Evolutionary conservation across 257 asterid species (phyloP).

Genomic region (Oldenlandia corymbosa): DNA sequence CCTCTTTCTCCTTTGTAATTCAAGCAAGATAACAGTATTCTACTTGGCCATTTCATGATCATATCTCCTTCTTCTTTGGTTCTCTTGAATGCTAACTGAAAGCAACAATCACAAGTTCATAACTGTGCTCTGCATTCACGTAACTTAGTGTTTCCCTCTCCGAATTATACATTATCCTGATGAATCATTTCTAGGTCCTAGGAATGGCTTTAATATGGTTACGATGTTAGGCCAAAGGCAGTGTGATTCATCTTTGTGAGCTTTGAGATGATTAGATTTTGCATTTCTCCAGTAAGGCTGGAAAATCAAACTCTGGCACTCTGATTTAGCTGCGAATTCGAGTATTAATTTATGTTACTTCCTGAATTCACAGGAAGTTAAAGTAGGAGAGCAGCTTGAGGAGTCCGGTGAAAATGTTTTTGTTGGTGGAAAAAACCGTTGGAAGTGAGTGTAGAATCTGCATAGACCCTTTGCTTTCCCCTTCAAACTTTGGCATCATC

Average conservation of each 20-base stretch:
- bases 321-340: background rate
- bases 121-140: background rate
- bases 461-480: slow-evolving; percentile 11
- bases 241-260: background rate
- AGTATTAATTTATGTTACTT: slow-evolving; percentile 10
- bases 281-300: background rate
- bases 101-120: background rate
- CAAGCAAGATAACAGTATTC: background rate
- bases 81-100: background rate
- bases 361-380: slow-evolving; percentile 65
- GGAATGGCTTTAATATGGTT: background rate
- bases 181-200: no score
- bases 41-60: background rate
- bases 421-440: slow-evolving; percentile 87
- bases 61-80: background rate
- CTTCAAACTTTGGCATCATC: slow-evolving; percentile 8
- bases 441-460: slow-evolving; percentile 67
- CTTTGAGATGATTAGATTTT: background rate
- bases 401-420: slow-evolving; percentile 88
- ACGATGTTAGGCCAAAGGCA: background rate
- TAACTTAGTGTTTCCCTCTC: background rate
- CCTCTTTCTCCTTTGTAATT: background rate
- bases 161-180: background rate
- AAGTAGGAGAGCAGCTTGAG: slow-evolving; percentile 70
- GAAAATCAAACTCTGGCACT: background rate